Evolutionary conservation across 352 stramenopile genomes (phyloP).

Genomic region (Globisporangium mamillatum): DNA sequence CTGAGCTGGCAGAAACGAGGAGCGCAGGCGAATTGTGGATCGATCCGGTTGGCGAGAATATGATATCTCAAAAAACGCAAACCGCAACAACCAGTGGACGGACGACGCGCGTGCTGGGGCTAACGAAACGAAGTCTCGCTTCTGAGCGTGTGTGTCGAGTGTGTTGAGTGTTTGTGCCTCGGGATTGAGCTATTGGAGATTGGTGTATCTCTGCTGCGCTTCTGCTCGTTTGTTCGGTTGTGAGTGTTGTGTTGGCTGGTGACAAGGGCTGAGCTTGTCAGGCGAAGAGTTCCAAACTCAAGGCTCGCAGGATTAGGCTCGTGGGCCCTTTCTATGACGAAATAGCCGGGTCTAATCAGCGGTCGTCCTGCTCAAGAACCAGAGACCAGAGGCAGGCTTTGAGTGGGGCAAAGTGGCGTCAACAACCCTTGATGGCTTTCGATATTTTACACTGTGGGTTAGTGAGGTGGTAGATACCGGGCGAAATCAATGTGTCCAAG

Average conservation of each 20-base stretch:
- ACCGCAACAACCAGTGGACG: background rate
- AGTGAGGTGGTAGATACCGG: background rate
- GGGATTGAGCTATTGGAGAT: background rate
- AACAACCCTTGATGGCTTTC: background rate
- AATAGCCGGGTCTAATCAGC: background rate
- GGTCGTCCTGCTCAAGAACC: background rate
- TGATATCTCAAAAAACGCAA: conserved; percentile 13
- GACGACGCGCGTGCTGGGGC: background rate
- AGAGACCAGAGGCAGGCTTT: too few species aligned
- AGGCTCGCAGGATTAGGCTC: background rate
- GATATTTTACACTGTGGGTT: background rate
- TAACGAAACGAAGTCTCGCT: background rate
- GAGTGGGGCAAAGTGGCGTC: background rate
- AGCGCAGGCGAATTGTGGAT: background rate
- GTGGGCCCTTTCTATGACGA: background rate
- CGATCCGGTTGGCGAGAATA: background rate
- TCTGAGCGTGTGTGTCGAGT: background rate
- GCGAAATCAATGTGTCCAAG: background rate
- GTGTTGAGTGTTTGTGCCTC: background rate
- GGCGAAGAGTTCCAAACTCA: background rate
- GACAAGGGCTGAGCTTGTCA: background rate
- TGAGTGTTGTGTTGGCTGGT: background rate
- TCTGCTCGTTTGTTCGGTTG: background rate
- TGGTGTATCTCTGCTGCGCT: conserved; percentile 1
- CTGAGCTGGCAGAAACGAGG: background rate